Conservation (phyloP, 257 asterid species). For the Rehmannia glutinosa region DNA sequence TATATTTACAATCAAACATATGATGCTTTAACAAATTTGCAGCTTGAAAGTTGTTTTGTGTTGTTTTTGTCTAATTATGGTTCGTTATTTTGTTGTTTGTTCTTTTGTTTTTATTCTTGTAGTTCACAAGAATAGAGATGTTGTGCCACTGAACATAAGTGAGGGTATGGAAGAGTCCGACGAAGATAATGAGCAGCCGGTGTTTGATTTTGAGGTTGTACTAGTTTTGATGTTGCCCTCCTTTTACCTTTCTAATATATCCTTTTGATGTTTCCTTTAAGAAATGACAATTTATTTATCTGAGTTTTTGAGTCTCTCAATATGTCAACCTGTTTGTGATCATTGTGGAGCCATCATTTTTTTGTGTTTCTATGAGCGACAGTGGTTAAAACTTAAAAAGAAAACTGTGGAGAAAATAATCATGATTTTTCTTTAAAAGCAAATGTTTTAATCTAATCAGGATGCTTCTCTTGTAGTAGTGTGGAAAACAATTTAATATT, state of each 20-base stretch:
- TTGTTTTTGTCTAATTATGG: not conserved
- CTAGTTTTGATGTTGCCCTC: not conserved
- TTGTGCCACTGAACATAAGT: slow-evolving; percentile 59
- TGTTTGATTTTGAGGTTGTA: slow-evolving; percentile 66
- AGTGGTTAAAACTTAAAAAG: not conserved
- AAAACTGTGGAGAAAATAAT: not conserved
- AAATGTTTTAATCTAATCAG: not conserved
- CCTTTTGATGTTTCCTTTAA: not conserved
- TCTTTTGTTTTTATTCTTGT: slow-evolving; percentile 12
- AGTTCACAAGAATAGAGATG: slow-evolving; percentile 92
- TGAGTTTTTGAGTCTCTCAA: not conserved
- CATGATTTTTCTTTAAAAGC: not conserved
- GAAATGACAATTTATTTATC: not conserved
- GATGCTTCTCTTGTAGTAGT: not conserved
- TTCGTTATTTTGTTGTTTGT: not conserved
- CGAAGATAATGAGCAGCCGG: slow-evolving; percentile 78
- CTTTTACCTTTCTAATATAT: not conserved
- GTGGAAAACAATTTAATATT: not conserved
- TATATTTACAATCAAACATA: not conserved
- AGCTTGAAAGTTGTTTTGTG: not conserved
- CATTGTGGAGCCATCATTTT: not conserved
- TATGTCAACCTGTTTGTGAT: not conserved
- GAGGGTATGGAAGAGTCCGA: slow-evolving; percentile 64
- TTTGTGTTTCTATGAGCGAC: not conserved
- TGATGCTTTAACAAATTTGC: not conserved